These are phyloP conservation scores for Clausena lansium DNA, from an alignment of 345 rosid species.

Conservation along the genomic window DNA sequence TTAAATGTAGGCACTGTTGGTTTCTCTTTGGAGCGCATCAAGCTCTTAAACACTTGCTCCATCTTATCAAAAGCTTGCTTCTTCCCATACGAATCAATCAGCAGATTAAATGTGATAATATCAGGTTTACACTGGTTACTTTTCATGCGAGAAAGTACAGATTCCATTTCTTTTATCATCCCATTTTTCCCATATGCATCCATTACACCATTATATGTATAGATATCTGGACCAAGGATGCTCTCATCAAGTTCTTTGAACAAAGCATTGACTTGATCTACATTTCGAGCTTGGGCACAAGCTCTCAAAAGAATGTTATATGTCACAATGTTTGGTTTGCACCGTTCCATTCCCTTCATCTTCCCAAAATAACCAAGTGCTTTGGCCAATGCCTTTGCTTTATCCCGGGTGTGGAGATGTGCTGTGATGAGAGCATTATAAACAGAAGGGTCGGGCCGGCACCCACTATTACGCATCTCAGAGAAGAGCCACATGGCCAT, in stretches of 20 bases:
- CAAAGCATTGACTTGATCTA: constrained; percentile 65
- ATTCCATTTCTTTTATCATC: constrained; percentile 92
- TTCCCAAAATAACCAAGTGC: constrained; percentile 71
- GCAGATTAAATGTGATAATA: constrained; percentile 69
- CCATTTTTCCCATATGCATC: constrained; percentile 93
- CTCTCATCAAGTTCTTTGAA: constrained; percentile 72
- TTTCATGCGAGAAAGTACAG: constrained; percentile 75
- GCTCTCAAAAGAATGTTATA: constrained; percentile 89
- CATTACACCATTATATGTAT: constrained; percentile 87
- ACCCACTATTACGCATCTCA: constrained; percentile 94
- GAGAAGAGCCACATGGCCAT: constrained; percentile 99
- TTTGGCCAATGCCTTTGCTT: constrained; percentile 78
- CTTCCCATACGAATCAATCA: constrained; percentile 85
- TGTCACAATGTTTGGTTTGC: constrained; percentile 84
- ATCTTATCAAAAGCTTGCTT: constrained; percentile 87
- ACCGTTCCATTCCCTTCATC: constrained; percentile 78
- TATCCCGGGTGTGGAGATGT: constrained; percentile 81
- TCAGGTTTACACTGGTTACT: constrained; percentile 74
- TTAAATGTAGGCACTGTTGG: constrained; percentile 84
- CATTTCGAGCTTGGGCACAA: constrained; percentile 74
- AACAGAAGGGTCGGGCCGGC: constrained; percentile 88
- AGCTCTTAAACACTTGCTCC: constrained; percentile 88
- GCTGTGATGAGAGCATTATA: constrained; percentile 87
- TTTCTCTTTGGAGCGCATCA: constrained; percentile 71
- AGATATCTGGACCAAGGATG: constrained; percentile 62